Conservation (phyloP, 2,329 filamentous ascomycete species). For the Phyllosticta citribraziliensis region DNA sequence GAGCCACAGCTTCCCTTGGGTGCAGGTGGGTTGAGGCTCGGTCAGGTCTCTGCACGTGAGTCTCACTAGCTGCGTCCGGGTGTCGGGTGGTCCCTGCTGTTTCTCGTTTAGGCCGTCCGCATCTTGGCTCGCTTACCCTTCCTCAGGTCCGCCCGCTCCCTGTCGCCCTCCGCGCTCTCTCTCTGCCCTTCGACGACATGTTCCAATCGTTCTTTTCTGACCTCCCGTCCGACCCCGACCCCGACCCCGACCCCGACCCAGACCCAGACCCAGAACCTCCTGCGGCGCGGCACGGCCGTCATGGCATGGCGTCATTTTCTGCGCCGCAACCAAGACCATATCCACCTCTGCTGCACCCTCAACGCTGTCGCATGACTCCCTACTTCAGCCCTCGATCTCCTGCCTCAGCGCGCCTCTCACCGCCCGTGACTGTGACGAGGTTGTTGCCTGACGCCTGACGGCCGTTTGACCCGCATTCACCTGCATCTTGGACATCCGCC, state of each 20-base stretch:
- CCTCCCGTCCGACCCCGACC: background rate
- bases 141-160: background rate
- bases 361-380: background rate
- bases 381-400: background rate
- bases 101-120: no score
- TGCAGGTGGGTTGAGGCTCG: no score
- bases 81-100: no score
- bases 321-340: background rate
- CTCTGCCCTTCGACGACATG: background rate
- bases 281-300: background rate
- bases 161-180: background rate
- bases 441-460: background rate
- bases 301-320: background rate
- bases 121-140: background rate
- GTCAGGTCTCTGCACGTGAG: background rate
- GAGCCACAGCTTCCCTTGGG: no score
- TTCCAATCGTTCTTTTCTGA: background rate
- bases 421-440: background rate
- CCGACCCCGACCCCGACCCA: no score
- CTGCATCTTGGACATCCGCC: background rate
- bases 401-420: background rate
- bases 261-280: background rate
- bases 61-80: background rate
- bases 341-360: background rate
- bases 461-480: background rate